A percentile compares a stretch with the other conserved stretches of the same genome.
These are phyloP conservation scores for Coemansia sp. DNA, from an alignment of 192 early-diverging fungal genomes.

Conservation along the genomic window DNA sequence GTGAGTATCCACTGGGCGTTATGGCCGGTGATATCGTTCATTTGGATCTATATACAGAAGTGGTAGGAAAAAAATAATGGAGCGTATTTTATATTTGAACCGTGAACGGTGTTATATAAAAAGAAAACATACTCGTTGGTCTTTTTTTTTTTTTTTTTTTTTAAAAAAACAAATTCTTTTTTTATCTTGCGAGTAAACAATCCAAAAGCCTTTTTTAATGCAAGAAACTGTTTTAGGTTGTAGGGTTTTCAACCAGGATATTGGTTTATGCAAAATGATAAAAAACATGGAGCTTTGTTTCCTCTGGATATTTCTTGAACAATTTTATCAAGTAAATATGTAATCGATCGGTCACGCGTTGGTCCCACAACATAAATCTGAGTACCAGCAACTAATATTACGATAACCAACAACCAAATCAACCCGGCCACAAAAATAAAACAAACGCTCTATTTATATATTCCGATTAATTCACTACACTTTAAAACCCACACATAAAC, in stretches of 20 bases:
- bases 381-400: no score
- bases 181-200: neutral
- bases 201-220: neutral
- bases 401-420: no score
- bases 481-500: neutral
- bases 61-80: neutral
- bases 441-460: no score
- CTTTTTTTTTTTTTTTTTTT: neutral
- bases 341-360: no score
- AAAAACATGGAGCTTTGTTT: no score
- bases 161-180: neutral
- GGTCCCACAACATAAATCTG: no score
- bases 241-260: no score
- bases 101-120: neutral
- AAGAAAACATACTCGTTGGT: no score
- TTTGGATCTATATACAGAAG: slow-evolving; percentile 1
- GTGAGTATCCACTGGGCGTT: slow-evolving; percentile 11
- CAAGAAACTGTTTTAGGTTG: neutral
- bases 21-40: slow-evolving; percentile 30
- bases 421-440: no score
- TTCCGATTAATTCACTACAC: no score
- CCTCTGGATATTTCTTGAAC: no score
- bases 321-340: no score
- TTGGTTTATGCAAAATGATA: neutral
- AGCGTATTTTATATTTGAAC: neutral